phyloP scores from a whole-genome alignment of 495 filamentous ascomycete genomes.

The Cercophora newfieldiana region DNA sequence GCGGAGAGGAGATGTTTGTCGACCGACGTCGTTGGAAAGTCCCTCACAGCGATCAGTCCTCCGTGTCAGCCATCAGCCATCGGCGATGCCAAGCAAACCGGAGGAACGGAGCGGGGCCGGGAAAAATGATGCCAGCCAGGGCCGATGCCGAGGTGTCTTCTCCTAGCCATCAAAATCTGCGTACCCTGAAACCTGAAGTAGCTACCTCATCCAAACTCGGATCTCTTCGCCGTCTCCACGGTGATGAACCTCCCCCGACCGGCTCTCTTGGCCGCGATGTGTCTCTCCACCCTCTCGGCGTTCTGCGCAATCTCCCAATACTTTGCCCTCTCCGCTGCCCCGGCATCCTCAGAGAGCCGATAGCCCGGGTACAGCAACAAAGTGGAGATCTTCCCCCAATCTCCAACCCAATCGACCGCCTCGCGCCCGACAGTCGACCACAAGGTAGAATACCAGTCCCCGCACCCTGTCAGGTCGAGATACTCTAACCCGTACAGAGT shows the following conservation, averaged over 20 bases:
- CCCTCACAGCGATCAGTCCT: background rate
- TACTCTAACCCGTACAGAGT: conserved; percentile 71
- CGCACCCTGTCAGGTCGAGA: conserved; percentile 79
- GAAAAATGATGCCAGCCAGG: no score
- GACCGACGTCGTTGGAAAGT: background rate
- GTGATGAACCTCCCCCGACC: conserved; percentile 42
- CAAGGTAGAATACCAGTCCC: conserved; percentile 66
- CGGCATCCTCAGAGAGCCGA: conserved; percentile 25
- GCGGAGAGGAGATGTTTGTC: background rate
- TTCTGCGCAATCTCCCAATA: conserved; percentile 30
- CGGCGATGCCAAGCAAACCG: background rate
- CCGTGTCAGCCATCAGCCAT: background rate
- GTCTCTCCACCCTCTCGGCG: conserved; percentile 39
- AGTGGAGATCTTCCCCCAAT: conserved; percentile 47
- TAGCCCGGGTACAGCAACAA: conserved; percentile 41
- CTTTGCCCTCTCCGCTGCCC: conserved; percentile 18
- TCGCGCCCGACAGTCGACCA: conserved; percentile 34
- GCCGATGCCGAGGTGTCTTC: no score
- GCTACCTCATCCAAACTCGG: background rate
- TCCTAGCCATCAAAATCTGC: no score
- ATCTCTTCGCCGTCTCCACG: conserved; percentile 37
- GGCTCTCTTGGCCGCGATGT: conserved; percentile 35
- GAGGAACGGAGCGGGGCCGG: background rate
- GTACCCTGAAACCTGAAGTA: background rate
- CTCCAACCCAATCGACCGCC: conserved; percentile 44